Evolutionary conservation across 2,329 filamentous ascomycete genomes (phyloP), one percentile per base, ranked within the genome.

Genomic region (Gaeumannomyces tritici): DNA sequence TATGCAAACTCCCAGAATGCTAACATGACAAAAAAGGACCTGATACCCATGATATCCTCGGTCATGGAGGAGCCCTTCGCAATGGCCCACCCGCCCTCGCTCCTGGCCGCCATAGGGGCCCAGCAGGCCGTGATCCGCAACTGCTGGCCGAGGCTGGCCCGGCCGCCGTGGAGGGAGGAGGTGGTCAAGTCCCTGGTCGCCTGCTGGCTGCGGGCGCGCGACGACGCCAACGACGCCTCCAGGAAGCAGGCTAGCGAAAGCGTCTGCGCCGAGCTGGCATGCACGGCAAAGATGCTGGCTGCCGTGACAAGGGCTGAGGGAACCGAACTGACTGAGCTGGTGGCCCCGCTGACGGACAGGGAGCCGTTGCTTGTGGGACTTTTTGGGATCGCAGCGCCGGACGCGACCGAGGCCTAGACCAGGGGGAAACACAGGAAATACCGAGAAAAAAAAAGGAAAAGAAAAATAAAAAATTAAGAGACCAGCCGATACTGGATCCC

Each of bases 1-100:
- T n/a, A n/a, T n/a, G n/a, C 26, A 15, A 21, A 51, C 15, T 8
- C 31, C 31, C 12, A 33, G 2, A 4, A 60, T 47, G 26, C 47
- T 47, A n/a, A n/a, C 26, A 13, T 26, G 15, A 59, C 24, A 59
- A 59, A 60, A 60, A 63, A 90, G 79, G 83, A 86, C 57, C 73
- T 93, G 9, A 71, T 96, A 0, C 85, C 89, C 0, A 78, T 93
- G 65, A 73, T 91, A 12, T 84, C 84, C 2, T 76, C 78, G 54
- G 82, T 88, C 12, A 76, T 96, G 61, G 80, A 83, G 2, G 86
- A 92, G 69, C 86, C 90, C 0, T 90, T 95, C 69, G 81, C 82
- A 1, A 75, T 81, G 12, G 77, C 80, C 1, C 77, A 83, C 65
- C 76, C 81, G 1, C 74, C 78, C 0, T 75, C 87, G 1, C 73